phyloP scores from a whole-genome alignment of 768 basidiomycete species.

The Butyriboletus loyo region DNA sequence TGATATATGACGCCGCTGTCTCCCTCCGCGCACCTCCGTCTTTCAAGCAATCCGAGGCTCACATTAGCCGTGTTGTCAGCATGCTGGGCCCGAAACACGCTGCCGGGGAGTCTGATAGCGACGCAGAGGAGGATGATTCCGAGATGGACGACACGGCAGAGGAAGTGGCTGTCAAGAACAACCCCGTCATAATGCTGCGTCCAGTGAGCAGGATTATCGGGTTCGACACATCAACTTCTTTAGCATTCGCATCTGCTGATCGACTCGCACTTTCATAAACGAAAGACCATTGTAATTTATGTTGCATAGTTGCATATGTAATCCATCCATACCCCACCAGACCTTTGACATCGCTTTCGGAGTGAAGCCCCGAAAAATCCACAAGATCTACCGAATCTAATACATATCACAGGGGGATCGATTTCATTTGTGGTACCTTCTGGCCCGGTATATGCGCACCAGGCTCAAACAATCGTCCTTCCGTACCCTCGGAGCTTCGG shows the following conservation, averaged over 20 bases:
- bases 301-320: conserved; percentile 13
- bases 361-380: background rate
- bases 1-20: conserved; percentile 50
- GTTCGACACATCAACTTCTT: conserved; percentile 37
- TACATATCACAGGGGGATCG: background rate
- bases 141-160: conserved; percentile 45
- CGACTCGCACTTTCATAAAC: background rate
- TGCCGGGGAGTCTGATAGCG: conserved; percentile 56
- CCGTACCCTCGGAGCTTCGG: background rate
- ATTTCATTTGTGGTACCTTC: background rate
- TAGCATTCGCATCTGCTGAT: background rate
- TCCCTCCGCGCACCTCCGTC: conserved; percentile 47
- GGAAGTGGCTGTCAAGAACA: conserved; percentile 39
- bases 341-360: background rate
- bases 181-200: conserved; percentile 53
- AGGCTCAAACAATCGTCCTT: background rate
- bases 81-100: conserved; percentile 58
- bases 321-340: conserved; percentile 1
- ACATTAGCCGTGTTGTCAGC: conserved; percentile 50
- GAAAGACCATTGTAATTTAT: conserved; percentile 22
- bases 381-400: background rate
- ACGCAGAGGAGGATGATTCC: conserved; percentile 51
- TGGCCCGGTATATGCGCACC: background rate
- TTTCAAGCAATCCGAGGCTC: conserved; percentile 43
- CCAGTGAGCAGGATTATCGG: conserved; percentile 61